These are phyloP conservation scores for Aspergillus sojae DNA, from an alignment of 2,329 filamentous ascomycete genomes.

Conservation along the genomic window DNA sequence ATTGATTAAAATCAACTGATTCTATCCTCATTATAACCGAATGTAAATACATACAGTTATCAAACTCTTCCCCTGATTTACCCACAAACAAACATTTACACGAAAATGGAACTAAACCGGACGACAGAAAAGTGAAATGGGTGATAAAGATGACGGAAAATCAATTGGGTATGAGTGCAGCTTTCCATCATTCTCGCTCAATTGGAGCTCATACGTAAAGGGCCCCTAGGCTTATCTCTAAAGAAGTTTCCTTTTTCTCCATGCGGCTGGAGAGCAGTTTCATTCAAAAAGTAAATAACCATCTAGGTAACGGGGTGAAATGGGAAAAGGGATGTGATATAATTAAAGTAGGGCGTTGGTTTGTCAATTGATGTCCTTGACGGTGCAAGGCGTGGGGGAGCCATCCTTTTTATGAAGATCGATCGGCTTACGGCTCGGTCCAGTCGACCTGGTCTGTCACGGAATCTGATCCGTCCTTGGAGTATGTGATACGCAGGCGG, in stretches of 20 bases:
- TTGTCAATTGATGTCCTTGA: background rate
- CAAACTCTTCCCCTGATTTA: background rate
- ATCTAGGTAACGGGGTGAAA: slow-evolving; percentile 2
- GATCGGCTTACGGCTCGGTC: slow-evolving; percentile 67
- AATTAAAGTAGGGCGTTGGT: slow-evolving; percentile 4
- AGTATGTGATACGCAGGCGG: slow-evolving; percentile 81
- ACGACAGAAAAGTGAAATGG: background rate
- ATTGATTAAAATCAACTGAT: background rate
- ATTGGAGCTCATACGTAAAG: background rate
- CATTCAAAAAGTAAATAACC: slow-evolving; percentile 7
- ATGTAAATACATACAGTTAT: background rate
- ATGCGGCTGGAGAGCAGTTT: background rate
- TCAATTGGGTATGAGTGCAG: background rate
- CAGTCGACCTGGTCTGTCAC: slow-evolving; percentile 95
- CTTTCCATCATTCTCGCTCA: background rate
- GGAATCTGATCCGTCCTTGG: slow-evolving; percentile 68
- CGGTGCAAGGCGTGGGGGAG: slow-evolving; percentile 2
- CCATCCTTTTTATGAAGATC: background rate
- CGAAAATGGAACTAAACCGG: background rate
- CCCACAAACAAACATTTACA: slow-evolving; percentile 11
- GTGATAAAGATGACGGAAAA: background rate
- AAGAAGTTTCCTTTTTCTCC: background rate
- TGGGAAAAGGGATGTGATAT: background rate
- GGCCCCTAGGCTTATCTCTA: background rate
- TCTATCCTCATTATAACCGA: background rate